Conservation (phyloP, 1,139 yeast genomes). For the Schizosaccharomyces versatilis region DNA sequence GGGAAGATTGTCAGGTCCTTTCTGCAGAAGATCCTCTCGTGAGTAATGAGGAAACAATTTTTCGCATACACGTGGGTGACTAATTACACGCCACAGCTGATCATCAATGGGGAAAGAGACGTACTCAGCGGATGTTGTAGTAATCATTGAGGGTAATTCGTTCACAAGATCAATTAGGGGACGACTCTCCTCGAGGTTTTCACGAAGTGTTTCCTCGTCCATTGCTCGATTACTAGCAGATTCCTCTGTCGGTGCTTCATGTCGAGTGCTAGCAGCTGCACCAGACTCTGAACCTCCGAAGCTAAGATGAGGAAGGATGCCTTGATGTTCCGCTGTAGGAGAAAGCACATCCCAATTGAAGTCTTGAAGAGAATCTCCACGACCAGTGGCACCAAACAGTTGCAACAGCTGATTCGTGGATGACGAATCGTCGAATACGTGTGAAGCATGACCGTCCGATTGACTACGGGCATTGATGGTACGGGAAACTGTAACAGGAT, state of each 20-base stretch:
- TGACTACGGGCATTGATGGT: slow-evolving; percentile 14
- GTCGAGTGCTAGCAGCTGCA: too few relatives aligned
- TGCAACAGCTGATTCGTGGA: not conserved
- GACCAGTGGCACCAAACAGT: not conserved
- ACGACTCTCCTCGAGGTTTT: too few relatives aligned
- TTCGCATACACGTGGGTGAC: not conserved
- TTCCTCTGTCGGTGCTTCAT: too few relatives aligned
- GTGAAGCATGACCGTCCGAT: not conserved
- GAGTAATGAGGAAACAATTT: not conserved
- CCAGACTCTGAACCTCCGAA: too few relatives aligned
- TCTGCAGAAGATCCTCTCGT: not conserved
- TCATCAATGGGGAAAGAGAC: not conserved
- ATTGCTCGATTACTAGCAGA: too few relatives aligned
- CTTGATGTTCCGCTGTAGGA: not conserved
- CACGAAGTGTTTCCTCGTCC: too few relatives aligned
- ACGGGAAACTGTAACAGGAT: slow-evolving; percentile 5
- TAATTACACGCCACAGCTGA: not conserved
- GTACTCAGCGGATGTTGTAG: too few relatives aligned
- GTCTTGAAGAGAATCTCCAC: not conserved
- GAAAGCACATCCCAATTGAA: slow-evolving; percentile 1
- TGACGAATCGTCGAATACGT: not conserved
- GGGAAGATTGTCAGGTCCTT: not conserved
- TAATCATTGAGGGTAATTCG: too few relatives aligned
- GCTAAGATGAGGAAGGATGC: not conserved
- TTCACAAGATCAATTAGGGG: too few relatives aligned